These are phyloP conservation scores for Mucor indicus DNA, from an alignment of 371 early-diverging fungal genomes.

Conservation along the genomic window DNA sequence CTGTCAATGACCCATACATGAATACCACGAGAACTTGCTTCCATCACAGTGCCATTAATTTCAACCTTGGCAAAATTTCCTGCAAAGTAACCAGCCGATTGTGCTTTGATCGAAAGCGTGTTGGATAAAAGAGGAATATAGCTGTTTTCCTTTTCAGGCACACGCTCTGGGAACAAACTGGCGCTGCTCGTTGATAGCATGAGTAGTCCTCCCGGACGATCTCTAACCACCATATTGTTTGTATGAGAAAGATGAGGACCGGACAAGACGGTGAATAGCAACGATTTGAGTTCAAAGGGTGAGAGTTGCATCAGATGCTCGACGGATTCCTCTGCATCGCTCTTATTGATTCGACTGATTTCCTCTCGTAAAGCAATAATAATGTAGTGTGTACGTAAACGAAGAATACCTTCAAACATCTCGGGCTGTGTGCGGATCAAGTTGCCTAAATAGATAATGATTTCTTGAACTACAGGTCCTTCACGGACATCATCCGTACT, in stretches of 20 bases:
- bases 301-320: constrained; percentile 77
- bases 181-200: constrained; percentile 15
- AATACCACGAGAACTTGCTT: constrained; percentile 68
- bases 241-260: constrained; percentile 50
- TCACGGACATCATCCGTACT: constrained; percentile 76
- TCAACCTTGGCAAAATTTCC: constrained; percentile 73
- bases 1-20: constrained; percentile 72
- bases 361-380: constrained; percentile 84
- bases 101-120: constrained; percentile 44
- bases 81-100: constrained; percentile 70
- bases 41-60: constrained; percentile 57
- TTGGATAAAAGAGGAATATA: constrained; percentile 12
- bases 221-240: constrained; percentile 39
- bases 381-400: constrained; percentile 76
- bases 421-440: constrained; percentile 66
- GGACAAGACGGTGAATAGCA: constrained; percentile 69
- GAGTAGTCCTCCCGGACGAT: constrained; percentile 36
- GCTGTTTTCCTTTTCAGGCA: not conserved
- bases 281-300: constrained; percentile 74
- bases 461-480: constrained; percentile 80
- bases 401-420: constrained; percentile 80
- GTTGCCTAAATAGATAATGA: constrained; percentile 74
- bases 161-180: not conserved
- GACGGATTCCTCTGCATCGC: constrained; percentile 75
- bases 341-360: constrained; percentile 67